phyloP scores from a whole-genome alignment of 2,329 filamentous ascomycete genomes.

The Zymoseptoria pseudotritici region DNA sequence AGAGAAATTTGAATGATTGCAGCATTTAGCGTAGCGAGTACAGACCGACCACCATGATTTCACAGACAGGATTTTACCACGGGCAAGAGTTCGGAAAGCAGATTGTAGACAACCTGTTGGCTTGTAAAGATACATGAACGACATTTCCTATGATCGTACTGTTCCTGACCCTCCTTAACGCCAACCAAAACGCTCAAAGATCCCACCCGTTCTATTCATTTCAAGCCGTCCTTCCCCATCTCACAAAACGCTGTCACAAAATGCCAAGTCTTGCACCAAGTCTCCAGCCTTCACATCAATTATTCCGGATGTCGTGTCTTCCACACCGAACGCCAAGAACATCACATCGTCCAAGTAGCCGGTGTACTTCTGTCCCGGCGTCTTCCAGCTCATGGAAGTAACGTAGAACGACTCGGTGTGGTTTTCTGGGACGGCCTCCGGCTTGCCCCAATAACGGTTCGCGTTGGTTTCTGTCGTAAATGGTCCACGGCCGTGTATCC shows the following conservation, averaged over 20 bases:
- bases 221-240: neutral
- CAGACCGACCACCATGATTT: no score
- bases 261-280: slow-evolving; percentile 37
- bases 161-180: neutral
- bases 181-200: neutral
- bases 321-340: slow-evolving; percentile 50
- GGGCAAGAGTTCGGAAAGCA: neutral
- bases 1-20: neutral
- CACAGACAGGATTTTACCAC: no score
- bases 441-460: slow-evolving; percentile 8
- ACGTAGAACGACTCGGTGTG: slow-evolving; percentile 52
- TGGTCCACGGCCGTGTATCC: slow-evolving; percentile 46
- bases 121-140: neutral
- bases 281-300: slow-evolving; percentile 48
- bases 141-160: no score
- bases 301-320: slow-evolving; percentile 43
- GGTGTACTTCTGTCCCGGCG: slow-evolving; percentile 42
- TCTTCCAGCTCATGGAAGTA: slow-evolving; percentile 51
- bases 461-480: slow-evolving; percentile 21
- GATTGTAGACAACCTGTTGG: neutral
- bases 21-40: neutral
- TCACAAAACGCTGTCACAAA: slow-evolving; percentile 4
- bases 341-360: slow-evolving; percentile 51
- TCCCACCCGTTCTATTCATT: neutral
- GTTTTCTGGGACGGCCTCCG: slow-evolving; percentile 15